Conservation (phyloP, 1,284 basidiomycete species). For the Cystobasidium pallidum region DNA sequence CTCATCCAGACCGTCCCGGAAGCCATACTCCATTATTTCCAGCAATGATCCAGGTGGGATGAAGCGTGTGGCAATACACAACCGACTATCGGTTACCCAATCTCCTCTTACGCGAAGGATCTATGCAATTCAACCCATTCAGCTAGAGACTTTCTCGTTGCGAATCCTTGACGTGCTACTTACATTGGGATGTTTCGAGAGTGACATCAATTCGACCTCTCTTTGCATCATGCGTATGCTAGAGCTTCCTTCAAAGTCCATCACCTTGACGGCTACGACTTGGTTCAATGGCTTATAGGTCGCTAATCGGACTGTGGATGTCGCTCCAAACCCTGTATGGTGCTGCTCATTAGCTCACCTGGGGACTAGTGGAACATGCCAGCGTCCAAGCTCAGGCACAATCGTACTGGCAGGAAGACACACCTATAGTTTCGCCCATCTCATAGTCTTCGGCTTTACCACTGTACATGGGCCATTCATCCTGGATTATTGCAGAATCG, state of each 20-base stretch:
- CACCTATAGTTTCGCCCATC: conserved; percentile 63
- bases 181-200: conserved; percentile 90
- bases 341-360: background rate
- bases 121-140: too few species aligned
- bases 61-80: conserved; percentile 82
- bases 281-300: conserved; percentile 62
- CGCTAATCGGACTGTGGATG: conserved; percentile 81
- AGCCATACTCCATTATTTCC: conserved; percentile 63
- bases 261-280: conserved; percentile 62
- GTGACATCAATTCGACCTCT: conserved; percentile 87
- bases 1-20: conserved; percentile 83
- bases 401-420: background rate
- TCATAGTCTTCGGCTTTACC: conserved; percentile 71
- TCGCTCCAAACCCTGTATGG: conserved; percentile 77
- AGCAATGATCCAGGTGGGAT: conserved; percentile 67
- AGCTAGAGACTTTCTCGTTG: too few species aligned
- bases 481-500: conserved; percentile 69
- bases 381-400: background rate
- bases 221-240: conserved; percentile 56
- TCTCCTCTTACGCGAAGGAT: conserved; percentile 78
- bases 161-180: background rate
- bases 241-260: conserved; percentile 69
- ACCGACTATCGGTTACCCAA: conserved; percentile 73
- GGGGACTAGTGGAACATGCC: background rate
- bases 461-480: conserved; percentile 82